Percentiles rank a stretch among this genome's conserved stretches.
Conservation (phyloP, 768 basidiomycete genomes). For the Russula abietina region DNA sequence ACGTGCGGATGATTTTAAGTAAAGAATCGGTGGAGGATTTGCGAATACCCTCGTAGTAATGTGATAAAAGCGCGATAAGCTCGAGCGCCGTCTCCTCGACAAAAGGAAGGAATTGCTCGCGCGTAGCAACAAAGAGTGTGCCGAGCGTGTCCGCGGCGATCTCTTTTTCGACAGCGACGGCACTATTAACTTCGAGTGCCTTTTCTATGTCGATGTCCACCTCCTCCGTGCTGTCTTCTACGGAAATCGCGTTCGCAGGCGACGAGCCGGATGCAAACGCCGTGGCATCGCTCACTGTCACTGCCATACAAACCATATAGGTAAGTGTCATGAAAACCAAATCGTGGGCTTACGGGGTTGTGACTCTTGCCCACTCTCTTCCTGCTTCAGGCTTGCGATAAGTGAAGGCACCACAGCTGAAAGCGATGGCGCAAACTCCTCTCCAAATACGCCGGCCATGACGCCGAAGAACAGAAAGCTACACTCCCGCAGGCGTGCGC, state of each 20-base stretch:
- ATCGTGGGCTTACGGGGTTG: conserved; percentile 14
- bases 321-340: background rate
- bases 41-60: conserved; percentile 97
- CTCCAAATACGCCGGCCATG: conserved; percentile 94
- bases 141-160: conserved; percentile 96
- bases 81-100: conserved; percentile 78
- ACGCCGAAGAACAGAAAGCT: conserved; percentile 98
- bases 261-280: conserved; percentile 72
- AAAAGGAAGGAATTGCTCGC: conserved; percentile 82
- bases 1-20: conserved; percentile 82
- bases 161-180: conserved; percentile 98
- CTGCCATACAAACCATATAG: conserved; percentile 29
- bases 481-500: conserved; percentile 85
- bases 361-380: conserved; percentile 67
- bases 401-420: conserved; percentile 82
- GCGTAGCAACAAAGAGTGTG: conserved; percentile 77
- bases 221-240: conserved; percentile 57
- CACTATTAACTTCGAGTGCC: conserved; percentile 88
- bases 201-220: conserved; percentile 80
- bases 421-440: conserved; percentile 87
- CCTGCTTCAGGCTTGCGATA: conserved; percentile 73
- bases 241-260: conserved; percentile 59
- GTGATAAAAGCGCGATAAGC: conserved; percentile 70
- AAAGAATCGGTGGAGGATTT: conserved; percentile 87
- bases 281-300: conserved; percentile 49